These are phyloP conservation scores for Knoxdaviesia capensis DNA, from an alignment of 2,329 filamentous ascomycete species.

Conservation along the genomic window DNA sequence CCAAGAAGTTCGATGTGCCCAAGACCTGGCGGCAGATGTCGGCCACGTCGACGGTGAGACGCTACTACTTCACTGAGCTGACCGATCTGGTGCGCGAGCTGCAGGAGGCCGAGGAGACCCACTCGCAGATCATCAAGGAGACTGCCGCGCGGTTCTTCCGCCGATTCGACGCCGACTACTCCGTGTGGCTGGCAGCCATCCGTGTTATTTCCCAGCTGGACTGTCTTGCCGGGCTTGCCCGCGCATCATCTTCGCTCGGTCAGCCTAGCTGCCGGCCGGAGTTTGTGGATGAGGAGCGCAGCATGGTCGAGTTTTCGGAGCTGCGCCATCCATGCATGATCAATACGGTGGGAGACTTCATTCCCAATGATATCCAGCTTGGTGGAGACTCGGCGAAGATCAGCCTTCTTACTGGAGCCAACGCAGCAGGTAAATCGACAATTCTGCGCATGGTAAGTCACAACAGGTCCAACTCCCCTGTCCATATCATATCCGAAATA, in stretches of 20 bases:
- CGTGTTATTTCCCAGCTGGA: slow-evolving; percentile 83
- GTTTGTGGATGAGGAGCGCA: slow-evolving; percentile 74
- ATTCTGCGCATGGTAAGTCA: slow-evolving; percentile 69
- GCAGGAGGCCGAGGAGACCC: slow-evolving; percentile 86
- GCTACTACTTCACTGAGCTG: slow-evolving; percentile 81
- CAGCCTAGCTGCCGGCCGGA: slow-evolving; percentile 71
- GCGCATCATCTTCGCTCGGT: slow-evolving; percentile 66
- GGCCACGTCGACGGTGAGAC: slow-evolving; percentile 70
- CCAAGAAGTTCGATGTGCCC: slow-evolving; percentile 68
- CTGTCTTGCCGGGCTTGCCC: slow-evolving; percentile 82
- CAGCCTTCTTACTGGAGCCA: slow-evolving; percentile 81
- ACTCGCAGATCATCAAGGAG: slow-evolving; percentile 77
- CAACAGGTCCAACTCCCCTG: no score
- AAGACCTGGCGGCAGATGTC: slow-evolving; percentile 93
- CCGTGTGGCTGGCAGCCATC: slow-evolving; percentile 72
- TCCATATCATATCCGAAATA: not conserved
- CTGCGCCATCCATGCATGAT: slow-evolving; percentile 91
- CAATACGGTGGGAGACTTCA: slow-evolving; percentile 78
- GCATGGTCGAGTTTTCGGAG: slow-evolving; percentile 77
- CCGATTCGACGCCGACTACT: slow-evolving; percentile 75
- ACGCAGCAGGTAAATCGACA: slow-evolving; percentile 93
- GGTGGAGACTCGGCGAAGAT: slow-evolving; percentile 70
- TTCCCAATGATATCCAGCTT: slow-evolving; percentile 80
- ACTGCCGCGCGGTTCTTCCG: slow-evolving; percentile 66
- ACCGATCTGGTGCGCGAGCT: slow-evolving; percentile 65